Conservation (phyloP, 805 yeast genomes). For the Isabelozyma heimii region DNA sequence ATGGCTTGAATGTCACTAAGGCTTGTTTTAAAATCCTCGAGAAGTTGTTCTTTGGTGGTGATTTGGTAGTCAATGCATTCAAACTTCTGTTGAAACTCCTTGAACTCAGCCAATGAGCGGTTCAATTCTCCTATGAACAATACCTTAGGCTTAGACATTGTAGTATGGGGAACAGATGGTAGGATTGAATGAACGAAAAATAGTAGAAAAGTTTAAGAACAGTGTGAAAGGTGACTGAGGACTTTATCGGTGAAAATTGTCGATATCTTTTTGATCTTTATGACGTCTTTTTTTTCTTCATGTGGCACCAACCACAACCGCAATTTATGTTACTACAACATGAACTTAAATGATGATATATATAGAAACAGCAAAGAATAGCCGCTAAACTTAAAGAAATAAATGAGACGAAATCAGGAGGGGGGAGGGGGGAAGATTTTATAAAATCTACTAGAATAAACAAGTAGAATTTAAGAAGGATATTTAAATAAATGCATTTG, state of each 20-base stretch:
- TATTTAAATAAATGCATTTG: not conserved
- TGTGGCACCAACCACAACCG: not conserved
- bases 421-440: not conserved
- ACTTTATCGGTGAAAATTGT: no score
- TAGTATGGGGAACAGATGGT: not conserved
- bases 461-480: not conserved
- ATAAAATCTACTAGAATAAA: not conserved
- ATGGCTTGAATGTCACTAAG: conserved; percentile 49
- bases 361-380: not conserved
- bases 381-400: not conserved
- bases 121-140: conserved; percentile 53
- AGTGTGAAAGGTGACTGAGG: no score
- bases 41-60: conserved; percentile 40
- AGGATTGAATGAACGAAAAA: not conserved
- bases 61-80: conserved; percentile 40
- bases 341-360: no score
- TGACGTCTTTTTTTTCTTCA: not conserved
- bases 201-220: not conserved
- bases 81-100: conserved; percentile 33
- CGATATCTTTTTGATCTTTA: not conserved
- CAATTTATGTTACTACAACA: no score
- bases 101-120: conserved; percentile 44
- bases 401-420: no score
- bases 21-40: conserved; percentile 35
- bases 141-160: conserved; percentile 32